A percentile compares a stretch with the other conserved stretches of the same genome.
Evolutionary conservation across 1,284 basidiomycete genomes (phyloP).

Genomic region (Boletus nobilissimus): DNA sequence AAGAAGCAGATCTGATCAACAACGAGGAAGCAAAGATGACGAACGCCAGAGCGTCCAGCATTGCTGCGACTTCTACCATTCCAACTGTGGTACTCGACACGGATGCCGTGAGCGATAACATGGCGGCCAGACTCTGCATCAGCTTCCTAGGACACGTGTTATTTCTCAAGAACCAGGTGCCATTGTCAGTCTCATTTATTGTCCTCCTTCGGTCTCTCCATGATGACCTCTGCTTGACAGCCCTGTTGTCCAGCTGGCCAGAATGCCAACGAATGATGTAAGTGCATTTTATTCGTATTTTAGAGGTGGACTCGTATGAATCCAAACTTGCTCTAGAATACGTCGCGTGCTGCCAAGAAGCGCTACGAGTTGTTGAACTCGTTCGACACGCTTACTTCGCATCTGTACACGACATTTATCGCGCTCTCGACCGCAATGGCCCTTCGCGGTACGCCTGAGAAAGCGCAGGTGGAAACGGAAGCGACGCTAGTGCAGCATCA

Average conservation of each 20-base stretch:
- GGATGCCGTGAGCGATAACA: slow-evolving; percentile 60
- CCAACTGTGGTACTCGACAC: slow-evolving; percentile 61
- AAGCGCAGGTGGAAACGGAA: background rate
- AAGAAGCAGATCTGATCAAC: background rate
- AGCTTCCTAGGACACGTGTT: slow-evolving; percentile 72
- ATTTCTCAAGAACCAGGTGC: slow-evolving; percentile 79
- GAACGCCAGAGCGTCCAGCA: background rate
- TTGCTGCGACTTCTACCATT: slow-evolving; percentile 34
- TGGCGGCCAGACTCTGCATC: slow-evolving; percentile 69
- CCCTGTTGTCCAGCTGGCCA: slow-evolving; percentile 68
- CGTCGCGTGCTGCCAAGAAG: slow-evolving; percentile 62
- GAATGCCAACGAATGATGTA: slow-evolving; percentile 54
- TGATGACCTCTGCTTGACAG: slow-evolving; percentile 48
- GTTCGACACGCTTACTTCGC: slow-evolving; percentile 76
- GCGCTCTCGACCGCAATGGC: slow-evolving; percentile 73
- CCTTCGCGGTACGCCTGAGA: slow-evolving; percentile 35
- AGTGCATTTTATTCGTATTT: slow-evolving; percentile 11
- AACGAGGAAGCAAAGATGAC: background rate
- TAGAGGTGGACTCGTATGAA: background rate
- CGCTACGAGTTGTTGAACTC: slow-evolving; percentile 67
- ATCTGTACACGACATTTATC: slow-evolving; percentile 76
- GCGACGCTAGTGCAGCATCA: background rate
- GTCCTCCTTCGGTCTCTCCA: background rate
- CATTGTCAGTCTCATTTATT: slow-evolving; percentile 64
- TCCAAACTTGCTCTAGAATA: slow-evolving; percentile 41